A percentile compares a stretch with the other conserved stretches of the same genome.
These are phyloP conservation scores for Seiridium cupressi DNA, from an alignment of 2,329 filamentous ascomycete species.

Conservation along the genomic window DNA sequence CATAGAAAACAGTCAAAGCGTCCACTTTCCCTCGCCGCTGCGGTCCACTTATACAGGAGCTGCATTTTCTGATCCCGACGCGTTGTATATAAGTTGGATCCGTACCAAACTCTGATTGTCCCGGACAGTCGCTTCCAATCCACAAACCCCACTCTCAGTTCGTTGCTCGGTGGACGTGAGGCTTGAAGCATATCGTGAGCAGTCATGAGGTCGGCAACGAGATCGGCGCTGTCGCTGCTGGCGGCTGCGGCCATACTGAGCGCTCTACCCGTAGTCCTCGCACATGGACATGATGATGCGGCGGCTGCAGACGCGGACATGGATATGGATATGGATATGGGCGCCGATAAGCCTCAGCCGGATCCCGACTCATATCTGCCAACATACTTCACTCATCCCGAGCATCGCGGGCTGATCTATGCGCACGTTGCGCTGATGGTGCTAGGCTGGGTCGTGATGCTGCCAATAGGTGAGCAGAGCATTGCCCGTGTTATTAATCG, in stretches of 20 bases:
- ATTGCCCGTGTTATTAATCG: background rate
- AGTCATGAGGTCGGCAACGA: conserved; percentile 20
- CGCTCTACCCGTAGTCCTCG: conserved; percentile 28
- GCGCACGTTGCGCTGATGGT: conserved; percentile 69
- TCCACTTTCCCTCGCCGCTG: background rate
- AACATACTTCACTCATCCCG: conserved; percentile 39
- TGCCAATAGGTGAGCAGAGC: conserved; percentile 61
- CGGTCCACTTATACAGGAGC: background rate
- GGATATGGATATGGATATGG: conserved; percentile 30
- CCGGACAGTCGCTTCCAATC: too few relatives aligned
- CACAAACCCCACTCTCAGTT: background rate
- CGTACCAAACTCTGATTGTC: too few relatives aligned
- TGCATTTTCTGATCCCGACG: background rate
- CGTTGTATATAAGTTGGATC: background rate
- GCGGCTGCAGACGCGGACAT: conserved; percentile 10
- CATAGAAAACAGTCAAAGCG: too few relatives aligned
- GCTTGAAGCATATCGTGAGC: background rate
- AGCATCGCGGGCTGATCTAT: conserved; percentile 34
- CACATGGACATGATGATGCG: conserved; percentile 29
- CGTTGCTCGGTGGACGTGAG: background rate
- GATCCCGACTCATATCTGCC: conserved; percentile 26
- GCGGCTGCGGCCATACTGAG: conserved; percentile 26
- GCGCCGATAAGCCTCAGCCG: conserved; percentile 21
- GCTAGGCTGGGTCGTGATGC: conserved; percentile 65
- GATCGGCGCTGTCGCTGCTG: conserved; percentile 18